Evolutionary conservation across 768 basidiomycete species (phyloP), one percentile per base, ranked within the genome.

Genomic region (Tylopilus rubrobrunneus): DNA sequence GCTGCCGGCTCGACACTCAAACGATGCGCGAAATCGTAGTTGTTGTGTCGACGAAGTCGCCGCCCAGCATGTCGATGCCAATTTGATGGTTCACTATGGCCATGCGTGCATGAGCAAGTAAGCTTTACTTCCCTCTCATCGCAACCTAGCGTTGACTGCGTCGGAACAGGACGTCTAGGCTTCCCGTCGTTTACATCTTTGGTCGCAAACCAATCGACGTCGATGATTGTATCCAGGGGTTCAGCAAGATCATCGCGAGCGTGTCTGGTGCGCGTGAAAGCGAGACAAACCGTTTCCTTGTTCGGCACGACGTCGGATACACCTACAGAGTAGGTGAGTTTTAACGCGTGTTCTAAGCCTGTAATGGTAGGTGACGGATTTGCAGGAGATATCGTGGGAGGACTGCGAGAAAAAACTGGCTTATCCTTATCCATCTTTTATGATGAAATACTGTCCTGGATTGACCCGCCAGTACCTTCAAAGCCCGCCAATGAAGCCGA

Each of bases 11-110:
- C 9, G 44, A 45, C 39, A 31, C 53, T 63, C 27, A 56, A 25
- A 31, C 7, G 8, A 23, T 31, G 25, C 36, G 33, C 37, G 6
- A 34, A 7, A 36, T 50, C 45, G n/a, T 42, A 63, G 95, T 63
- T 99, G 97, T 64, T 98, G 97, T 66, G 92, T 96, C 3, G 97
- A 99, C 63, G 92, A 98, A 61, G 88, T 98, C 6, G 89, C 94
- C 6, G 94, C 96, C 4, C 87, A 93, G 62, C 97, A 99, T 64
- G 85, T 94, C 44, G 85, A 94, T 58, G 92, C 94, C 0, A 91
- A 98, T 65, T 83, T 86, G 8, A 78, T 97, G 57, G 86, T 99
- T 3, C 96, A 99, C 64, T 98, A 97, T 63, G 96, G 96, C 2
- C 90, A 97, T 74, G 94, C 96, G 0, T 99, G 97, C 68, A 81